Base-by-base conservation (phyloP, 1,284 basidiomycete genomes). In the Naganishia sp. region DNA sequence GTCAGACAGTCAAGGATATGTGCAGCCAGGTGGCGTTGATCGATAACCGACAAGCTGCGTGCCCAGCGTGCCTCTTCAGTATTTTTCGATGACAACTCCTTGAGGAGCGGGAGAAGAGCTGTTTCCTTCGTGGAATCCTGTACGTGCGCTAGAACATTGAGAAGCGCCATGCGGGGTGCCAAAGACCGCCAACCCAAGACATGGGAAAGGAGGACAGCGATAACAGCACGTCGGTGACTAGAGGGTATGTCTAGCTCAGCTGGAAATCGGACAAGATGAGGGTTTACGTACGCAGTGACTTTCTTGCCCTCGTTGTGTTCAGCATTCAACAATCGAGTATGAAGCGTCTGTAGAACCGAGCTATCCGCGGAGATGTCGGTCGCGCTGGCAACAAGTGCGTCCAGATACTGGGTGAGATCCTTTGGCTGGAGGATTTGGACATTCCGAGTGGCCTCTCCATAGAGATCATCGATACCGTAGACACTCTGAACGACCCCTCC, bases 171-270 rank as follows among this genome's bases (percentile, higher is more conserved):
- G 63, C 87, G 86, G 42, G 85, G 82, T 0, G 73, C 67, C 5
- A 84, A 76, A 6, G 85, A 76, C 4, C 82, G 80, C 74, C 90
- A 86, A 6, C 85, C 85, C 43, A 85, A 83, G 56, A 89, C 83
- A 76, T 98, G 95, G 2, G 94, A 95, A 17, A 91, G 79, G 1
- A 97, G 77, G 78, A 85, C 95, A 74, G 88, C 92, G 43, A 92
- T 75, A 53, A 94, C 81, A 13, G 86, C 85, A 68, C 87, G 85
- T 72, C 88, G 91, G 77, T 89, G 88, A 64, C 89, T 92, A 65
- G 21, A 3, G 32, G 18, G 47, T 5, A 49, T 18, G 6, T 46
- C 65, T 32, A 51, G n/a, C 4, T 15, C 32, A 46, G 18, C 18
- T n/a, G 2, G 18, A 9, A 17, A 68, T 47, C 63, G 25, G 23